Conservation (phyloP, 345 rosid genomes). For the Orychophragmus violaceus region DNA sequence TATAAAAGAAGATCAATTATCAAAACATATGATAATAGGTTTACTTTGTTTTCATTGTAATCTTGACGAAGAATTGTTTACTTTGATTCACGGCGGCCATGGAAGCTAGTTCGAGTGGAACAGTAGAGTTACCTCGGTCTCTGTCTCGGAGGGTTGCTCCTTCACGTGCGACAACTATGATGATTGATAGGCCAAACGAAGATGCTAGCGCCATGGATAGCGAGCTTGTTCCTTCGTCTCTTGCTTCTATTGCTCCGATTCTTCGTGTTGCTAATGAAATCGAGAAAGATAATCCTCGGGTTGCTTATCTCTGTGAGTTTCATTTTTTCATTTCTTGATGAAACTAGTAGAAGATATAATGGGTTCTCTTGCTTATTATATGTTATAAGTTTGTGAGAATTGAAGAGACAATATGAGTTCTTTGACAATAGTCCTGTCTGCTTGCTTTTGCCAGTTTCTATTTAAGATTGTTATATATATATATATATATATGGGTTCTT, state of each 20-base stretch:
- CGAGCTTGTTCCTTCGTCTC: slow-evolving; percentile 84
- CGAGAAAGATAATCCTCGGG: slow-evolving; percentile 69
- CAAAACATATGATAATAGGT: slow-evolving; percentile 2
- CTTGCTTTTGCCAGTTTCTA: neutral
- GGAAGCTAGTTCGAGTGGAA: slow-evolving; percentile 79
- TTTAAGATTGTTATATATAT: neutral
- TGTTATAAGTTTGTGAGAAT: neutral
- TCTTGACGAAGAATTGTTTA: neutral
- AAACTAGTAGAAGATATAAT: neutral
- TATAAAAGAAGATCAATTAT: slow-evolving; percentile 8
- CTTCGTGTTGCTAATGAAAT: slow-evolving; percentile 97
- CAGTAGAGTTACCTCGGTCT: slow-evolving; percentile 32
- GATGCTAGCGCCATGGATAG: slow-evolving; percentile 59
- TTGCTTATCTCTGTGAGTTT: slow-evolving; percentile 79
- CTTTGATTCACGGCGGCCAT: slow-evolving; percentile 10
- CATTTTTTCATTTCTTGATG: neutral
- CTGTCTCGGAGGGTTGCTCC: slow-evolving; percentile 36
- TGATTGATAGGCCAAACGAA: slow-evolving; percentile 47
- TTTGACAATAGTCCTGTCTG: neutral
- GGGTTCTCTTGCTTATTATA: neutral
- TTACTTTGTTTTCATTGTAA: slow-evolving; percentile 12
- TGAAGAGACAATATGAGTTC: neutral
- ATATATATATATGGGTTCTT: neutral
- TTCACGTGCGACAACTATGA: slow-evolving; percentile 44
- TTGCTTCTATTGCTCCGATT: slow-evolving; percentile 58